Evolutionary conservation across 2,329 filamentous ascomycete genomes (phyloP), one percentile per base, ranked within the genome.

Genomic region (Madurella mycetomatis): DNA sequence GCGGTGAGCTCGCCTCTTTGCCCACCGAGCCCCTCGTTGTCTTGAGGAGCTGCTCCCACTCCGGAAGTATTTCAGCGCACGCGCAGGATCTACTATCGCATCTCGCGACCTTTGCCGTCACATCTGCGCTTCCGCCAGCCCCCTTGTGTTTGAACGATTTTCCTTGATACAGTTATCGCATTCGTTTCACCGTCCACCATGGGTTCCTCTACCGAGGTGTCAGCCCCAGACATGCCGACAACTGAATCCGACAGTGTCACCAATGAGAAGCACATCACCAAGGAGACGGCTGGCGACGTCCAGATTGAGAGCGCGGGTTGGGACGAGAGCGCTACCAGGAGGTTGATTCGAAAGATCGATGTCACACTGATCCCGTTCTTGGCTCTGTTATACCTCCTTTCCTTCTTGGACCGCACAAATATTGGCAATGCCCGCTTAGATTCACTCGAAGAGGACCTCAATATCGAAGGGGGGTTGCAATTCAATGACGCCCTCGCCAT

Each of bases 301-400:
- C 37, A 42, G 18, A 17, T 62, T 30, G 66, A 68, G 51, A 55
- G 54, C 48, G 58, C 59, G 32, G 62, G 61, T 30, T 69, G 62
- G 59, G 72, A 76, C 55, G 62, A 53, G 19, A 56, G 58, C n/a
- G 64, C 68, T 11, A 77, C 75, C 16, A 76, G 73, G 59, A 73
- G 66, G 54, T 70, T 81, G 0, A 59, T 81, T 49, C 68, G 75
- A 61, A 76, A 77, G 66, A 65, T 78, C 58, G 74, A 81, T 64
- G 70, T 73, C 70, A 68, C 71, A 57, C 72, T 83, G 31, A 77
- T 83, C 39, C 79, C 79, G 2, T 77, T 81, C 64, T 72, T 82
- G 55, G 72, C 77, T 3, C 60, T 81, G 3, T 71, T 82, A 19
- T 82, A 82, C 59, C 66, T 82, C 4, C 69, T 77, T 18, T 76